Evolutionary conservation across 495 filamentous ascomycete genomes (phyloP).

Genomic region (Hyaloscypha variabilis): DNA sequence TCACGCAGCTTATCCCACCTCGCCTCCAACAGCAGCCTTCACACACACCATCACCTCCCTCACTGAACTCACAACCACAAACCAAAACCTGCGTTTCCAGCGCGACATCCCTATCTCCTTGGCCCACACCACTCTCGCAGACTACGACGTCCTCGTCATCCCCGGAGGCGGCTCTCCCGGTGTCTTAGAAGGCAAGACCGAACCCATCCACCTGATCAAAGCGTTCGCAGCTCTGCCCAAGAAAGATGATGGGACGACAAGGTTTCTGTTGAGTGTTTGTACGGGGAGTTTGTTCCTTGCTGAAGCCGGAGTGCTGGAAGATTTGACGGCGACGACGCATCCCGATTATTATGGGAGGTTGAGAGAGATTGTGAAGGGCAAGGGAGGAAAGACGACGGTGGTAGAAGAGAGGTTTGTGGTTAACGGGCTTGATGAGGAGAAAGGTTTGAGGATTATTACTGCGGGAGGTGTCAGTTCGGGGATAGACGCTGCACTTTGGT

Average conservation of each 20-base stretch:
- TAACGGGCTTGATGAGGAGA: conserved; percentile 67
- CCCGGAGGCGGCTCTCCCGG: conserved; percentile 59
- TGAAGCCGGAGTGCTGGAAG: conserved; percentile 68
- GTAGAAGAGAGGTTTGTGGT: conserved; percentile 75
- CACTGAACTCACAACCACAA: conserved; percentile 56
- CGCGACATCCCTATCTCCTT: conserved; percentile 69
- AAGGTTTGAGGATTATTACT: conserved; percentile 72
- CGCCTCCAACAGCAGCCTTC: conserved; percentile 47
- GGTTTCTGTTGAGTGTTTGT: conserved; percentile 72
- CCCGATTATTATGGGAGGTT: conserved; percentile 59
- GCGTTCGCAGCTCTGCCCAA: conserved; percentile 66
- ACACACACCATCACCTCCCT: conserved; percentile 69
- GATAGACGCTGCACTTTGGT: conserved; percentile 75
- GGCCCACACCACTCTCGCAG: conserved; percentile 59
- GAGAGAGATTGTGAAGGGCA: conserved; percentile 51
- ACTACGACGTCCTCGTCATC: conserved; percentile 72
- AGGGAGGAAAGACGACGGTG: conserved; percentile 58
- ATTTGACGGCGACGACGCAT: conserved; percentile 73
- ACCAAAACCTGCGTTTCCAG: conserved; percentile 71
- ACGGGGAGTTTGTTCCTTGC: conserved; percentile 74
- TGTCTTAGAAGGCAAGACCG: conserved; percentile 54
- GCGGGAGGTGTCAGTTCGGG: conserved; percentile 75
- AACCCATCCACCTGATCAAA: conserved; percentile 63
- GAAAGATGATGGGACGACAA: conserved; percentile 60
- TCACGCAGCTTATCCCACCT: conserved; percentile 36